phyloP scores from a whole-genome alignment of 2,329 filamentous ascomycete genomes.

The Clonostachys byssicola region DNA sequence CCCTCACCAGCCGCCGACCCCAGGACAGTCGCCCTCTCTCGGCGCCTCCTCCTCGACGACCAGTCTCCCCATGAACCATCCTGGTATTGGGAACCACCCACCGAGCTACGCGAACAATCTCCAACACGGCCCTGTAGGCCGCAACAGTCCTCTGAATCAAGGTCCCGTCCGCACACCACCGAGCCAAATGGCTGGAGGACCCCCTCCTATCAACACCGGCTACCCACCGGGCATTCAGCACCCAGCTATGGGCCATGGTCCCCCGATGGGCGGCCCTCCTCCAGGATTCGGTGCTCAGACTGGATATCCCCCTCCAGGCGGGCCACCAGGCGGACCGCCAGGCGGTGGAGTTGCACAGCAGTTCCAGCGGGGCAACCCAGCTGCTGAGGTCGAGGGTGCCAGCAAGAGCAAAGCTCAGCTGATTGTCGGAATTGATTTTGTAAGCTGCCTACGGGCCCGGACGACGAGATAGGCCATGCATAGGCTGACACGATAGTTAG shows the following conservation, averaged over 20 bases:
- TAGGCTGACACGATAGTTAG: constrained; percentile 35
- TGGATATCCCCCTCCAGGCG: constrained; percentile 37
- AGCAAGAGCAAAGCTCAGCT: constrained; percentile 92
- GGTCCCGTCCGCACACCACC: constrained; percentile 49
- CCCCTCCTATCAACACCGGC: constrained; percentile 64
- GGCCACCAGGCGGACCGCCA: constrained; percentile 26
- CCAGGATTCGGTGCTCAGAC: constrained; percentile 37
- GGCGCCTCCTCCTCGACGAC: constrained; percentile 38
- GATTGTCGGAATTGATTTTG: constrained; percentile 98
- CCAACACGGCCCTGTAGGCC: constrained; percentile 30
- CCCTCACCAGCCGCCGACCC: constrained; percentile 23
- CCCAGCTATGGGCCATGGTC: constrained; percentile 28
- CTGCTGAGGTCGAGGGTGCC: constrained; percentile 79
- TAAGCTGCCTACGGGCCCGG: constrained; percentile 37
- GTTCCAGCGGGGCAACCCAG: constrained; percentile 39
- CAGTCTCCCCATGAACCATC: constrained; percentile 58
- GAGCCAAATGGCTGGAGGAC: constrained; percentile 58
- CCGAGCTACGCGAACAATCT: constrained; percentile 61
- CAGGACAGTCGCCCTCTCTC: constrained; percentile 24
- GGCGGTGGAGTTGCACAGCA: constrained; percentile 33
- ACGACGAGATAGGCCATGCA: not conserved
- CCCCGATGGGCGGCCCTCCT: constrained; percentile 26
- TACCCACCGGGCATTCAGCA: constrained; percentile 52
- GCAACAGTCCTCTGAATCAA: constrained; percentile 46
- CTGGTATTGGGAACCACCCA: constrained; percentile 54